phyloP scores from a whole-genome alignment of 2,329 filamentous ascomycete genomes.

The Parastagonospora nodorum region DNA sequence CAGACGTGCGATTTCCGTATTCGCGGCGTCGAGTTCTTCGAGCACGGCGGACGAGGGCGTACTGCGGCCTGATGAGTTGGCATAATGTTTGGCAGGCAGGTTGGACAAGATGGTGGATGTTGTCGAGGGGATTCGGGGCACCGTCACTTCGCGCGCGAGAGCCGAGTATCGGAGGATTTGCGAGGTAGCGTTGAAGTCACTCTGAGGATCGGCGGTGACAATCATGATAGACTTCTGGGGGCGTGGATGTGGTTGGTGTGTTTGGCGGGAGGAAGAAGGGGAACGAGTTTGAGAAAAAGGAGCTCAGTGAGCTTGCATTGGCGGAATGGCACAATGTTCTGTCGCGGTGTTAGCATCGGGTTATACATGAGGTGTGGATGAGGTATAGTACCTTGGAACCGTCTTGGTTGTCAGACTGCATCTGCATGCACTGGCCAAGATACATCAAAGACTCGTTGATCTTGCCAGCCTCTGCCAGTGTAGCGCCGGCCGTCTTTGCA shows the following conservation, averaged over 20 bases:
- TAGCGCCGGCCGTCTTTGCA: conserved; percentile 91
- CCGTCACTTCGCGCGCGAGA: conserved; percentile 88
- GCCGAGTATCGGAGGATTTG: conserved; percentile 96
- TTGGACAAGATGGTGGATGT: conserved; percentile 67
- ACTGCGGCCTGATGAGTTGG: conserved; percentile 50
- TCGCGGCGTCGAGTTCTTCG: conserved; percentile 80
- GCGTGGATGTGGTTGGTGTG: conserved; percentile 47
- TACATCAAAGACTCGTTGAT: conserved; percentile 99
- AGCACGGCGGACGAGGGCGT: conserved; percentile 49
- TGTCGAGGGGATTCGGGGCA: conserved; percentile 84
- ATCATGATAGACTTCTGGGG: conserved; percentile 95
- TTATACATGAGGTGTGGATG: not conserved
- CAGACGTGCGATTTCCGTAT: conserved; percentile 80
- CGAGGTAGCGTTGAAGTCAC: conserved; percentile 95
- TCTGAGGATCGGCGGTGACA: conserved; percentile 88
- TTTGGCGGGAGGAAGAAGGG: conserved; percentile 52
- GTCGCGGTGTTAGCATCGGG: conserved; percentile 17
- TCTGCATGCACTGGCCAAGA: conserved; percentile 92
- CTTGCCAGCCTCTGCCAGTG: conserved; percentile 92
- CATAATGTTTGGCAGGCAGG: conserved; percentile 35
- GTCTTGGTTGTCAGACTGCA: conserved; percentile 80
- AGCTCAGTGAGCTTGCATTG: conserved; percentile 60
- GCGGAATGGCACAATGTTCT: conserved; percentile 72
- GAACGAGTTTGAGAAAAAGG: conserved; percentile 59
- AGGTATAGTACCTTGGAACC: conserved; percentile 68